Evolutionary conservation across 148 eudicot genomes (phyloP), one percentile per base, ranked within the genome.

Genomic region (Rhododendron vialii): DNA sequence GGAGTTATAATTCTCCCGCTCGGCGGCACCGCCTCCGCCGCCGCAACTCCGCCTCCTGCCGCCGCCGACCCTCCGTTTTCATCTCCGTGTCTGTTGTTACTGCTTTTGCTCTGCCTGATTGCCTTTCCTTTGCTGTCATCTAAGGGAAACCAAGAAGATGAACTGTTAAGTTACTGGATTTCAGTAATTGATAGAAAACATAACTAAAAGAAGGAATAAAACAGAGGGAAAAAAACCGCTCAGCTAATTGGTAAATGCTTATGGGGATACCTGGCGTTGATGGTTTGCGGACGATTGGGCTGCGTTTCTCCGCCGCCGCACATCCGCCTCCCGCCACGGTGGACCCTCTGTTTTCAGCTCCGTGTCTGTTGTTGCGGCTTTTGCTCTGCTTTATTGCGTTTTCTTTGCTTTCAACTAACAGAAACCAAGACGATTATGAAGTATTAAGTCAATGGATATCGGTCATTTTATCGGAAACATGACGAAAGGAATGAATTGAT

Each of bases 1-100:
- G 95, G 98, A 12, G 89, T 91, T 36, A 91, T 85, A 10, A 91
- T 89, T 45, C 38, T 81, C 35, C 96, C 95, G 1, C 87, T 86
- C 17, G 90, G 41, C 2, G 86, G 71, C 71, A 82, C 30, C 38
- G 22, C 30, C 83, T 35, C 11, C 17, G 2, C 84, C 84, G 17
- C 84, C 35, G 50, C 18, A 35, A 8, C 17, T 50, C 24, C 45
- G 1, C 69, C 69, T 30, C 83, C n/a, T 43, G 7, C 69, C 35
- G 57, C 22, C 82, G 24, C 20, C 61, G 26, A 13, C 35, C 36
- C 76, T 71, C 20, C 33, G 76, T 33, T 30, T 71, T 71, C 76
- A 71, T 17, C 76, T 30, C 20, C 20, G 22, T 14, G 7, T 71
- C 38, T 14, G 38, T 30, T 30, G 38, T 71, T 71, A 30, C 38